A percentile compares a stretch with the other conserved stretches of the same genome.
Conservation (phyloP, 2,329 filamentous ascomycete species). For the Ascochyta lentis region DNA sequence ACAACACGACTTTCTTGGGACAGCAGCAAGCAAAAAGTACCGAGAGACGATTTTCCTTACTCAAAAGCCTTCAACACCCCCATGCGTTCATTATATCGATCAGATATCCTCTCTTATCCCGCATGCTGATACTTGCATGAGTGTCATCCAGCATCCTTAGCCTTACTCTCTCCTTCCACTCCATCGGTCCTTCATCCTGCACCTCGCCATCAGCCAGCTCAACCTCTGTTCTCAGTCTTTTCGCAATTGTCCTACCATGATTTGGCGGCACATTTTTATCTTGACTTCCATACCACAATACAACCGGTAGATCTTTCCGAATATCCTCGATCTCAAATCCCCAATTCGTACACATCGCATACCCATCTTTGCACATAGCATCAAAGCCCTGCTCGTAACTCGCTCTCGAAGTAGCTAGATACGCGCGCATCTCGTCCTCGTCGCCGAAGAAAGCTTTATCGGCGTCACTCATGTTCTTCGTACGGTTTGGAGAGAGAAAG, state of each 20-base stretch:
- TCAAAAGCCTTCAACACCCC: background rate
- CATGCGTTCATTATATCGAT: slow-evolving; percentile 19
- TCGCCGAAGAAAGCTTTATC: slow-evolving; percentile 33
- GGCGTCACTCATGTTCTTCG: slow-evolving; percentile 20
- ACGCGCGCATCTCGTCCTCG: slow-evolving; percentile 28
- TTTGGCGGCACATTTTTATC: slow-evolving; percentile 45
- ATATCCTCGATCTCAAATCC: slow-evolving; percentile 49
- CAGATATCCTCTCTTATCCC: slow-evolving; percentile 28
- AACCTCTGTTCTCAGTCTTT: slow-evolving; percentile 28
- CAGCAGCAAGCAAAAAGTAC: too few species aligned
- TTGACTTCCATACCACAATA: slow-evolving; percentile 48
- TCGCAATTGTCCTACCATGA: slow-evolving; percentile 43
- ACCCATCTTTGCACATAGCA: slow-evolving; percentile 40
- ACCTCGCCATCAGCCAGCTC: background rate
- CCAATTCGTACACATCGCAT: slow-evolving; percentile 33
- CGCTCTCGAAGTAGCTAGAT: slow-evolving; percentile 30
- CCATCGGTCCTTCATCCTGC: background rate
- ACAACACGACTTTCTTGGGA: too few species aligned
- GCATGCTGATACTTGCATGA: slow-evolving; percentile 34
- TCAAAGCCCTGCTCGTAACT: slow-evolving; percentile 42
- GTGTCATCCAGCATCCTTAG: slow-evolving; percentile 46
- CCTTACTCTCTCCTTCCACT: slow-evolving; percentile 28
- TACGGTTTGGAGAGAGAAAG: slow-evolving; percentile 28
- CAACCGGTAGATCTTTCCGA: slow-evolving; percentile 43
- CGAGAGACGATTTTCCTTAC: too few species aligned